Evolutionary conservation across 257 asterid species (phyloP).

Genomic region (Penstemon newberryi): DNA sequence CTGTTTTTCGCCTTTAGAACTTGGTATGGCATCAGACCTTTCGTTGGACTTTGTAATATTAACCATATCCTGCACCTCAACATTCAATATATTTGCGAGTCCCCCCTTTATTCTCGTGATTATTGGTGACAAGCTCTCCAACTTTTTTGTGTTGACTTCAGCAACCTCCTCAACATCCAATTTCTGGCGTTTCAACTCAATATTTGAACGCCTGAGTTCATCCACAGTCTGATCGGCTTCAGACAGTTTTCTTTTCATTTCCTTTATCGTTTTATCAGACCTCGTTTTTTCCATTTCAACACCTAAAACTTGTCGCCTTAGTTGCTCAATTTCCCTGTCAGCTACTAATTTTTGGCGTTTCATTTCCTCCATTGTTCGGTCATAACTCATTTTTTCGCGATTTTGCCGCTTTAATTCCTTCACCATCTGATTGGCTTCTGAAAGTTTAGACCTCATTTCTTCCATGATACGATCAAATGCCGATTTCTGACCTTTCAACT

Average conservation of each 20-base stretch:
- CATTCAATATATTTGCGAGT: not conserved
- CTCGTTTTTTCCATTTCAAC: not conserved
- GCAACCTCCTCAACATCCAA: slow-evolving; percentile 1
- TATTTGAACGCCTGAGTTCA: not conserved
- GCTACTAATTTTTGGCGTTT: too few relatives aligned
- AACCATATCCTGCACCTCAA: not conserved
- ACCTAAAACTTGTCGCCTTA: not conserved
- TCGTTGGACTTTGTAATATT: not conserved
- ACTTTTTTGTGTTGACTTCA: slow-evolving; percentile 10
- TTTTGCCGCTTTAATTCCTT: slow-evolving; percentile 1
- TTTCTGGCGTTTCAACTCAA: slow-evolving; percentile 8
- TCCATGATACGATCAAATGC: not conserved
- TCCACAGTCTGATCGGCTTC: not conserved
- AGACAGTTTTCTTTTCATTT: not conserved
- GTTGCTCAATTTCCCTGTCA: too few relatives aligned
- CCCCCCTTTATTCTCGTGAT: not conserved
- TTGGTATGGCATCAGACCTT: too few relatives aligned
- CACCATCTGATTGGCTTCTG: not conserved
- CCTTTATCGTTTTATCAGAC: not conserved
- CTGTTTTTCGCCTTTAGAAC: not conserved
- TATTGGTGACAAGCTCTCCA: not conserved
- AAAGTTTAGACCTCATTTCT: not conserved
- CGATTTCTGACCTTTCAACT: not conserved
- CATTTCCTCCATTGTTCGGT: too few relatives aligned
- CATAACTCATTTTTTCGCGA: too few relatives aligned